Conservation (phyloP, 768 basidiomycete genomes). For the Lentinula guzmanii region DNA sequence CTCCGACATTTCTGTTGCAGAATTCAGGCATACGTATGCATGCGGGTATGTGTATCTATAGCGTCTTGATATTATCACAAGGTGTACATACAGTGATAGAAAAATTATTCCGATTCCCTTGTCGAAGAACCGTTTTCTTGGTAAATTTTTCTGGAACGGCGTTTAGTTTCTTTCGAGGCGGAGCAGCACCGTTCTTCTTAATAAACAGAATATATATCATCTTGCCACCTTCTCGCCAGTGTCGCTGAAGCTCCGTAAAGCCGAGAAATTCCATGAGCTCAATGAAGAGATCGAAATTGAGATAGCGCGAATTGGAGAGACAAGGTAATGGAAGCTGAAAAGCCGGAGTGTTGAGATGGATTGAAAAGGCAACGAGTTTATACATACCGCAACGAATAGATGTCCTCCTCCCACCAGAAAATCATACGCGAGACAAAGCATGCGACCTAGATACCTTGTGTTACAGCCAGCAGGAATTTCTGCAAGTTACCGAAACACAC, state of each 20-base stretch:
- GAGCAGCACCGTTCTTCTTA: constrained; percentile 26
- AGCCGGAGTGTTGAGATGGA: neutral
- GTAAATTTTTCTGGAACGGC: constrained; percentile 22
- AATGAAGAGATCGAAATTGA: constrained; percentile 53
- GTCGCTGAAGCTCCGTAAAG: constrained; percentile 51
- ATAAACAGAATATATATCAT: constrained; percentile 84
- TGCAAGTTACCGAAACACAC: constrained; percentile 28
- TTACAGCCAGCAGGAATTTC: neutral
- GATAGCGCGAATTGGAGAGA: constrained; percentile 79
- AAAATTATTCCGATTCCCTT: constrained; percentile 80
- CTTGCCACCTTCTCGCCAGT: constrained; percentile 69
- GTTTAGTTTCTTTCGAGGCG: neutral
- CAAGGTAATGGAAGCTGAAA: constrained; percentile 79
- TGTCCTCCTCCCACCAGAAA: constrained; percentile 51
- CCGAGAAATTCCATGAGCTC: constrained; percentile 57
- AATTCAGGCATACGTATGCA: neutral
- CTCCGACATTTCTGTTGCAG: no score
- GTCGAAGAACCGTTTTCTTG: constrained; percentile 55
- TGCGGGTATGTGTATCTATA: neutral
- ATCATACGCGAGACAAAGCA: constrained; percentile 56
- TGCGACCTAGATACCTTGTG: constrained; percentile 43
- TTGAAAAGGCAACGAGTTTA: neutral
- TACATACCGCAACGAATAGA: constrained; percentile 66
- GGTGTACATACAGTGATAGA: constrained; percentile 35
- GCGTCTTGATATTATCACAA: neutral